Base-by-base conservation (phyloP, 1,139 yeast genomes). In the Yamadazyma sp. region DNA sequence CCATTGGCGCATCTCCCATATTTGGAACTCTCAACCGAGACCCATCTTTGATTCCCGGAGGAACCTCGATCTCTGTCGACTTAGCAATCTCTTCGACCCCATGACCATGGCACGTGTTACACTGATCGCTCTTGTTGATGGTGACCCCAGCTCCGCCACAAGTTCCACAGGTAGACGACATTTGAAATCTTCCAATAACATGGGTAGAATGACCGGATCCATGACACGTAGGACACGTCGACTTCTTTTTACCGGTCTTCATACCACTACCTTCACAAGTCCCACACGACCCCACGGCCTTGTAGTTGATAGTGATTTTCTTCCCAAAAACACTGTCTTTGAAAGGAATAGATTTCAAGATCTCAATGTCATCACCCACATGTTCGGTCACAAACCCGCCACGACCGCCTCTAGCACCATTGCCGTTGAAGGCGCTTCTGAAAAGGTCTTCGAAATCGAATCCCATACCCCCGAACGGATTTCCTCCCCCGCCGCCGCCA, bases 201-300 rank as follows among this genome's bases (percentile, higher is more conserved):
- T 90, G 97, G 16, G 90, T 86, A 17, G 86, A 80, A 33, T 90
- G 85, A 7, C 99, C 99, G 0, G 96, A 78, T 42, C 99, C 99
- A 42, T 89, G 90, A 70, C 99, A 92, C 3, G 87, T 68, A 2
- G 80, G 70, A 71, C 98, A 92, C 0, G 95, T 86, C 14, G 80
- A 68, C 59, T 87, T 86, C 59, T 79, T 75, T 45, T 81, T 82
- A 16, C 94, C 94, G 6, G 71, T 56, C 59, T 90, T 87, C 63
- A 92, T 64, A 3, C 99, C 99, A 18, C 84, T 68, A 6, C 97
- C 97, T 27, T 74, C 62, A 68, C 99, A 92, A 0, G 90, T 74
- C 11, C 67, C 64, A 67, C 99, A 92, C 34, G 80, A 74, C 46
- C 82, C 94, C 31, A 86, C 73, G 0, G 90, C 88, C 42, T 80